Evolutionary conservation across 768 basidiomycete genomes (phyloP).

Genomic region (Leccinum truebloodii): DNA sequence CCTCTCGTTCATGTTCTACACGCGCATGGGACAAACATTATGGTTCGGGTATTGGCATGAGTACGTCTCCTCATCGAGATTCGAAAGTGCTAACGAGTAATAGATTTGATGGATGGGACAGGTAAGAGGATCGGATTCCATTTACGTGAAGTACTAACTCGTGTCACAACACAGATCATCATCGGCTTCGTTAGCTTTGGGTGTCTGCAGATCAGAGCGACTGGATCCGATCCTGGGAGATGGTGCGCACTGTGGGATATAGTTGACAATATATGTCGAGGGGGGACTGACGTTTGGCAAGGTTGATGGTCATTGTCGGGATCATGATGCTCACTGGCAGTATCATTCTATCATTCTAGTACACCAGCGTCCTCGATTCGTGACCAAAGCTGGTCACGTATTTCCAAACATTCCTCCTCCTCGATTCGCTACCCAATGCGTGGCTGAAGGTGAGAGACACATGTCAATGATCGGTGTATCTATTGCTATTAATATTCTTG

Average conservation of each 20-base stretch:
- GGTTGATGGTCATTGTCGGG: constrained; percentile 76
- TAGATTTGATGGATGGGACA: constrained; percentile 76
- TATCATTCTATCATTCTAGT: constrained; percentile 51
- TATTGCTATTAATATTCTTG: background rate
- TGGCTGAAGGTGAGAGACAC: constrained; percentile 55
- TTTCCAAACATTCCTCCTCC: constrained; percentile 58
- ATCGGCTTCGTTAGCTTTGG: constrained; percentile 72
- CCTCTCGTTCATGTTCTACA: constrained; percentile 78
- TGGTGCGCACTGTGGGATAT: constrained; percentile 41
- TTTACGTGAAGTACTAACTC: constrained; percentile 8
- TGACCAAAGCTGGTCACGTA: constrained; percentile 2
- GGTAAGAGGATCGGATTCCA: constrained; percentile 36
- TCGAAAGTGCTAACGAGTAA: background rate
- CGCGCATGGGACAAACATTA: constrained; percentile 64
- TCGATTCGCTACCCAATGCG: constrained; percentile 72
- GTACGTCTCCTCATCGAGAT: constrained; percentile 22
- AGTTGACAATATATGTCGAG: background rate
- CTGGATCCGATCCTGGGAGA: constrained; percentile 68
- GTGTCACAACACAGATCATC: constrained; percentile 60
- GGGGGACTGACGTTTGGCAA: constrained; percentile 6
- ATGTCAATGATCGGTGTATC: background rate
- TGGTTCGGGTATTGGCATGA: constrained; percentile 78
- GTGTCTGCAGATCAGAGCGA: constrained; percentile 57
- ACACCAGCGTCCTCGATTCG: background rate
- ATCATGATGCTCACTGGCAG: constrained; percentile 51